Percentiles rank a stretch among this genome's conserved stretches.
phyloP scores from a whole-genome alignment of 139 green algal species.

The Haematococcus lacustris region DNA sequence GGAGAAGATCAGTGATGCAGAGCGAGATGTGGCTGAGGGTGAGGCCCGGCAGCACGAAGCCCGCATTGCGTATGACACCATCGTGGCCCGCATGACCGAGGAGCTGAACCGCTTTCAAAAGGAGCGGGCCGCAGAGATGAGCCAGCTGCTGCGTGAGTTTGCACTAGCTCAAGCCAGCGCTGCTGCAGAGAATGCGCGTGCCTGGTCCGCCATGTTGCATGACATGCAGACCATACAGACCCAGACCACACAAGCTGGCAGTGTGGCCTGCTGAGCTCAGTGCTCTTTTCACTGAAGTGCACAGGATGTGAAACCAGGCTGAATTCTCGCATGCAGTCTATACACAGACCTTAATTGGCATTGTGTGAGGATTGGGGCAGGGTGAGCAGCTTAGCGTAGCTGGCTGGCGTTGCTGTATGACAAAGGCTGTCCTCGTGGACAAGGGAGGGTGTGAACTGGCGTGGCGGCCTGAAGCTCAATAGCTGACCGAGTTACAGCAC shows the following conservation, averaged over 20 bases:
- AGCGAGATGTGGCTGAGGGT: slow-evolving; percentile 61
- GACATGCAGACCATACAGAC: no score
- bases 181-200: slow-evolving; percentile 52
- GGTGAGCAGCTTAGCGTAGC: no score
- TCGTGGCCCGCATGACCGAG: slow-evolving; percentile 66
- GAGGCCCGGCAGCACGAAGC: slow-evolving; percentile 27
- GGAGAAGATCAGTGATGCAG: slow-evolving; percentile 62
- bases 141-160: slow-evolving; percentile 70
- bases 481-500: no score
- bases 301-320: no score
- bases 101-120: slow-evolving; percentile 83
- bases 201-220: slow-evolving; percentile 55
- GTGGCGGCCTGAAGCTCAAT: background rate
- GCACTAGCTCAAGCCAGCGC: slow-evolving; percentile 54
- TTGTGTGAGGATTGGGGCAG: no score
- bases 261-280: no score
- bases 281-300: no score
- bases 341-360: background rate
- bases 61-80: slow-evolving; percentile 33
- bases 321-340: no score
- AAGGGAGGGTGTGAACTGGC: background rate
- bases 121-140: slow-evolving; percentile 71
- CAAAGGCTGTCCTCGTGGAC: no score
- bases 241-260: no score
- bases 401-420: background rate